A percentile compares a stretch with the other conserved stretches of the same genome.
Conservation (phyloP, 306 rosid genomes). For the Prunus fruticosa region DNA sequence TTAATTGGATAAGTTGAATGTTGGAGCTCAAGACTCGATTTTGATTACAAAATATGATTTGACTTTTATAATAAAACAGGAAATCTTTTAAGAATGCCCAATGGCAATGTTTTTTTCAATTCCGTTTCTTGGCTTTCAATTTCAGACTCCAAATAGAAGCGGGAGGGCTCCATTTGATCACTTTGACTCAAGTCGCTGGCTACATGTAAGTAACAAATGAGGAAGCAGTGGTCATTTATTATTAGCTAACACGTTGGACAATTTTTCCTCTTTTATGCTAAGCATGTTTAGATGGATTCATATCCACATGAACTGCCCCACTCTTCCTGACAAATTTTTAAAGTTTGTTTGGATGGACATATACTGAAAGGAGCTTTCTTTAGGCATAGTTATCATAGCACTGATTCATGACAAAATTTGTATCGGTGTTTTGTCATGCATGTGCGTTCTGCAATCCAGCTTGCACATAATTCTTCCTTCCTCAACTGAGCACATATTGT, state of each 20-base stretch:
- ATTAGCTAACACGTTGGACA: background rate
- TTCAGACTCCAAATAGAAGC: slow-evolving; percentile 77
- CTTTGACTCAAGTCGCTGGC: slow-evolving; percentile 87
- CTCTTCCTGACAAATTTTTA: background rate
- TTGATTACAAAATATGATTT: background rate
- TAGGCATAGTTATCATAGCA: background rate
- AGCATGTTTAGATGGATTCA: background rate
- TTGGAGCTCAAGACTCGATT: background rate
- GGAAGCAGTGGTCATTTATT: background rate
- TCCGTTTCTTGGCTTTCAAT: slow-evolving; percentile 25
- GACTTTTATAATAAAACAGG: background rate
- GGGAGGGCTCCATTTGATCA: slow-evolving; percentile 83
- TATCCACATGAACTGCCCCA: background rate
- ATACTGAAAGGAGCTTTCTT: background rate
- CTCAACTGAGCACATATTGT: background rate
- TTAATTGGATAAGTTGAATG: background rate
- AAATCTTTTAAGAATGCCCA: background rate
- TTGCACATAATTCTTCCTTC: background rate
- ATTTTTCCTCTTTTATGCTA: background rate
- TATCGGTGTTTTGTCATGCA: background rate
- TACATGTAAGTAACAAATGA: slow-evolving; percentile 72
- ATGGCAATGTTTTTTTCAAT: background rate
- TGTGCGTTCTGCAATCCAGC: background rate
- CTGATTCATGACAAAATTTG: background rate
- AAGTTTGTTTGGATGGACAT: background rate